These are phyloP conservation scores for Cryptosporidium viatorum DNA, from an alignment of 169 alveolate genomes.

Conservation along the genomic window DNA sequence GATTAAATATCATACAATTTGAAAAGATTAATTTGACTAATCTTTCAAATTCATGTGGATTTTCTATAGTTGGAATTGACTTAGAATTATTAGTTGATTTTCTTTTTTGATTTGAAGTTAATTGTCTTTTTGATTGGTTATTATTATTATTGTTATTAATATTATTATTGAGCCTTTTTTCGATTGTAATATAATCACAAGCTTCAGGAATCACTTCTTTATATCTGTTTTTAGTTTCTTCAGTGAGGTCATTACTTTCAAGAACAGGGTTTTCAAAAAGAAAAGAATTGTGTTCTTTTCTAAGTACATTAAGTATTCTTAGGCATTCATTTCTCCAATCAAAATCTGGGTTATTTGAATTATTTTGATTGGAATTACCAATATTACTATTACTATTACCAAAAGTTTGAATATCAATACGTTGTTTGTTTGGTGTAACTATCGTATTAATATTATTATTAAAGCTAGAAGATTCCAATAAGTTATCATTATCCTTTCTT, in stretches of 20 bases:
- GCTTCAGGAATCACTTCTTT: slow-evolving; percentile 43
- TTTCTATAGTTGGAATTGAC: background rate
- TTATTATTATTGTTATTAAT: background rate
- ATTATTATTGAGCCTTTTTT: slow-evolving; percentile 4
- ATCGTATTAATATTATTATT: background rate
- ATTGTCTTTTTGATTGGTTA: background rate
- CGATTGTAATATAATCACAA: slow-evolving; percentile 41
- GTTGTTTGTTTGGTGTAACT: no score
- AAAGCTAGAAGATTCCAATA: background rate
- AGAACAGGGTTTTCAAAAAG: slow-evolving; percentile 69
- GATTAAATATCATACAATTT: slow-evolving; percentile 68
- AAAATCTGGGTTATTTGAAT: background rate
- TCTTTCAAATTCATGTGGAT: slow-evolving; percentile 69
- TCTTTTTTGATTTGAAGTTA: background rate
- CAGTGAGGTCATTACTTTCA: slow-evolving; percentile 62
- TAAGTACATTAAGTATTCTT: slow-evolving; percentile 42
- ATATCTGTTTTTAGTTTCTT: slow-evolving; percentile 48
- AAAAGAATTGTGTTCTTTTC: slow-evolving; percentile 56
- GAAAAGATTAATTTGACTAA: slow-evolving; percentile 24
- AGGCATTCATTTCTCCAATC: slow-evolving; percentile 65
- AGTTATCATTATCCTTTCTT: slow-evolving; percentile 3
- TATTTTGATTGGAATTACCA: background rate
- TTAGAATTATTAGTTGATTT: background rate
- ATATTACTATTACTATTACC: no score
- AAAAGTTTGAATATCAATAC: no score